Percentiles rank a stretch among this genome's conserved stretches.
Evolutionary conservation across 2,329 filamentous ascomycete species (phyloP).

Genomic region (Phialophora chinensis): DNA sequence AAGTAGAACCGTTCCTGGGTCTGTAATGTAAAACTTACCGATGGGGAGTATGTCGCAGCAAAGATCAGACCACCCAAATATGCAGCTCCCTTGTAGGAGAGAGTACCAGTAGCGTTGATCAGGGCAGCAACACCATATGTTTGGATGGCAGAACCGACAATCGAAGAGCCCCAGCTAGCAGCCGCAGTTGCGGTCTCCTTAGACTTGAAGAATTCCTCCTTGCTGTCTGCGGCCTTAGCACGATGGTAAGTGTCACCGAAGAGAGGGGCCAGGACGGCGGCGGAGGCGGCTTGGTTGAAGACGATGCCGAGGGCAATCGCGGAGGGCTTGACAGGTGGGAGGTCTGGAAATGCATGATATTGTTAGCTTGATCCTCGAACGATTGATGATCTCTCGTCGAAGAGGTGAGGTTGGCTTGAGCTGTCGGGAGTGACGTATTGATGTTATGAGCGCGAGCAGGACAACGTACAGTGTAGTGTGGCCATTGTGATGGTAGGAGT

Average conservation of each 20-base stretch:
- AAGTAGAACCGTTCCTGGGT: background rate
- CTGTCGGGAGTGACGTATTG: constrained; percentile 29
- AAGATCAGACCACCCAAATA: constrained; percentile 93
- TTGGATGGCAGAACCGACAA: constrained; percentile 87
- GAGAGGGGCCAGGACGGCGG: constrained; percentile 83
- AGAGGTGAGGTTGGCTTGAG: constrained; percentile 17
- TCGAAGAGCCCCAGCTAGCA: constrained; percentile 85
- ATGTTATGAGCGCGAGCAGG: background rate
- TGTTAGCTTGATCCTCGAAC: constrained; percentile 22
- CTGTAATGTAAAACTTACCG: constrained; percentile 59
- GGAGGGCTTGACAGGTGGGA: constrained; percentile 91
- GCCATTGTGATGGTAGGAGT: constrained; percentile 57
- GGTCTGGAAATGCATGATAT: constrained; percentile 54
- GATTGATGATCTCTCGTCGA: constrained; percentile 7
- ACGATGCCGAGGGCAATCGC: constrained; percentile 94
- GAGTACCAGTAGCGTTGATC: constrained; percentile 91
- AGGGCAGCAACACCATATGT: constrained; percentile 87
- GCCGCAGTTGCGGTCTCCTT: constrained; percentile 90
- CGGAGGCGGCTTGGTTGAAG: constrained; percentile 92
- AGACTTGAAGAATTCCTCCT: constrained; percentile 94
- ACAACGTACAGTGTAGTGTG: constrained; percentile 63
- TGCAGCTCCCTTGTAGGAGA: constrained; percentile 95
- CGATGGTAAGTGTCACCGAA: constrained; percentile 95
- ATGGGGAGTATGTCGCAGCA: constrained; percentile 82
- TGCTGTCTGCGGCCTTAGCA: constrained; percentile 87